Evolutionary conservation across 805 yeast species (phyloP).

Genomic region (Danielia reshetovae): DNA sequence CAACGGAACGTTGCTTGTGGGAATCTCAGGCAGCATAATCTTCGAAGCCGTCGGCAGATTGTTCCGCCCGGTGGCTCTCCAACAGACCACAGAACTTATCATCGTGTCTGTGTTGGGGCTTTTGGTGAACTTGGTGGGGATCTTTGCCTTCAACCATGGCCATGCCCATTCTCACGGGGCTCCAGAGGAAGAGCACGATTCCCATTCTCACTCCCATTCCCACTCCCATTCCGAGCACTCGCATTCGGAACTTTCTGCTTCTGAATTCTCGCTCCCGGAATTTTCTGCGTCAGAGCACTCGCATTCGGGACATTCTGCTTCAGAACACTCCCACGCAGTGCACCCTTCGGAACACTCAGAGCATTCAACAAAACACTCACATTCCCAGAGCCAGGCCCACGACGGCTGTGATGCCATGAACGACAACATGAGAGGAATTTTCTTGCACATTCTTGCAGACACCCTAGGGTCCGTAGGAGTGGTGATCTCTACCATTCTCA

Average conservation of each 20-base stretch:
- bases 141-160: conserved; percentile 91
- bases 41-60: conserved; percentile 85
- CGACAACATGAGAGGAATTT: conserved; percentile 89
- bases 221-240: conserved; percentile 14
- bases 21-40: conserved; percentile 83
- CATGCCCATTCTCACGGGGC: conserved; percentile 45
- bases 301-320: not conserved
- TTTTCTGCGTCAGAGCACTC: too few species aligned
- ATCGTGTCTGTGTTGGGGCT: conserved; percentile 84
- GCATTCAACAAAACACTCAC: not conserved
- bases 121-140: conserved; percentile 85
- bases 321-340: not conserved
- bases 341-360: conserved; percentile 16
- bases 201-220: conserved; percentile 32
- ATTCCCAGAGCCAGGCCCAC: conserved; percentile 1
- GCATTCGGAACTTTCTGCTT: not conserved
- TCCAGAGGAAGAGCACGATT: conserved; percentile 12
- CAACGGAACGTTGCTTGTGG: conserved; percentile 82
- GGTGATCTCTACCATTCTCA: conserved; percentile 79
- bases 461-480: conserved; percentile 97
- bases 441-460: conserved; percentile 90
- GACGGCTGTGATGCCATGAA: conserved; percentile 22
- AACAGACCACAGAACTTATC: conserved; percentile 77
- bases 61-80: conserved; percentile 69
- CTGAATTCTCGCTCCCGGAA: not conserved